Conservation (phyloP, 2,329 filamentous ascomycete genomes). For the Chalaropsis ovoidea region DNA sequence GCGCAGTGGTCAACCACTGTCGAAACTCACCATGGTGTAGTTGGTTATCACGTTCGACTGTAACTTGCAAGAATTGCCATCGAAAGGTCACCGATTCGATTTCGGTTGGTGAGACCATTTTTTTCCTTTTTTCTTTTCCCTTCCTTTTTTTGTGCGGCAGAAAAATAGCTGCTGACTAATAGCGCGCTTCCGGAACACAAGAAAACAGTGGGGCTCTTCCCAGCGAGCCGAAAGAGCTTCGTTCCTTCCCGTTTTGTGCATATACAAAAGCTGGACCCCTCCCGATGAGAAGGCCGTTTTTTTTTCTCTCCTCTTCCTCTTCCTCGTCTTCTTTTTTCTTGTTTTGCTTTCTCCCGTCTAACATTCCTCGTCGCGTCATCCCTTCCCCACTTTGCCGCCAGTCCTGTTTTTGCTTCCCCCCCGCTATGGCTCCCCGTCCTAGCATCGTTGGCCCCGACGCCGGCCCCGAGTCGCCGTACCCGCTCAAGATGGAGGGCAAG, state of each 20-base stretch:
- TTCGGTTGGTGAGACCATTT: constrained; percentile 24
- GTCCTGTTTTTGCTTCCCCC: background rate
- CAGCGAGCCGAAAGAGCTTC: no score
- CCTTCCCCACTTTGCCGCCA: background rate
- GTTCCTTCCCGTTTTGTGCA: no score
- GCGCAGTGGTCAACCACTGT: constrained; percentile 22
- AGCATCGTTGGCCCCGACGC: constrained; percentile 60
- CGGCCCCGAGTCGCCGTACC: constrained; percentile 70
- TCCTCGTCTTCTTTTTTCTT: background rate
- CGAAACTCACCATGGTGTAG: constrained; percentile 24
- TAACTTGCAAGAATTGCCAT: constrained; percentile 24
- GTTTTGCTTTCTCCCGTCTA: background rate
- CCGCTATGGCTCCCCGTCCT: constrained; percentile 38
- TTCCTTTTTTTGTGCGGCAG: background rate
- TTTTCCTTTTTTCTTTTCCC: background rate
- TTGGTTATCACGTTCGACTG: constrained; percentile 24
- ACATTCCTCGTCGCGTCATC: no score
- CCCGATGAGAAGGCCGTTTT: no score
- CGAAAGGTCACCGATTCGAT: constrained; percentile 25
- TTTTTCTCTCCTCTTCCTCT: no score
- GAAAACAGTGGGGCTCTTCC: no score
- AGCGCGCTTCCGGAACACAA: no score
- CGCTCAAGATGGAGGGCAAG: constrained; percentile 70
- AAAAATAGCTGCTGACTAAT: no score
- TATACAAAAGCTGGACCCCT: no score